Conservation (phyloP, 352 stramenopile species). For the Globisporangium sylvaticum region DNA sequence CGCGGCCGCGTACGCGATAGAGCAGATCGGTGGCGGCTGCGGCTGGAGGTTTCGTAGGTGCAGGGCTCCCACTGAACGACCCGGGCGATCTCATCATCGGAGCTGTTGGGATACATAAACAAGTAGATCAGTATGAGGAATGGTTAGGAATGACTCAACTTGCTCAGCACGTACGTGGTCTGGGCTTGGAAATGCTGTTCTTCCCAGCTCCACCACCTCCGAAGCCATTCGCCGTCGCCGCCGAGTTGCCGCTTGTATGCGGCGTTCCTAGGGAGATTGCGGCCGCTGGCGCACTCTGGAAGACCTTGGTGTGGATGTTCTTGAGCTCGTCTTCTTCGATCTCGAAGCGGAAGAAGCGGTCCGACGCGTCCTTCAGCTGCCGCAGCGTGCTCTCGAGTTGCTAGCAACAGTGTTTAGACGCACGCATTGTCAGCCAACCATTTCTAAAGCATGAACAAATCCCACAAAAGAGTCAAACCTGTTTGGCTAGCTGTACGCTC, state of each 20-base stretch:
- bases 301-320: conserved; percentile 49
- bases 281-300: conserved; percentile 19
- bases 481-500: conserved; percentile 25
- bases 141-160: not conserved
- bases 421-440: not conserved
- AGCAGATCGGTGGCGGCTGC: conserved; percentile 36
- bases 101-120: conserved; percentile 1
- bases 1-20: conserved; percentile 62
- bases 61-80: conserved; percentile 22
- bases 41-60: conserved; percentile 7
- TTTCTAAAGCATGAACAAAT: not conserved
- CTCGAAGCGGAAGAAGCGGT: conserved; percentile 92
- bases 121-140: not conserved
- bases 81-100: conserved; percentile 18
- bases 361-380: conserved; percentile 72
- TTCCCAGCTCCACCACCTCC: not conserved
- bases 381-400: conserved; percentile 59
- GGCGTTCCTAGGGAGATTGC: not conserved
- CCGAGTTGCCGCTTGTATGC: no score
- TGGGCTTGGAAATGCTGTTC: conserved; percentile 16
- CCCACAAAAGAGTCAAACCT: conserved; percentile 14
- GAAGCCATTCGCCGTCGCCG: not conserved
- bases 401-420: conserved; percentile 17
- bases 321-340: conserved; percentile 92
- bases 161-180: conserved; percentile 19